Percentiles rank a stretch among this genome's conserved stretches.
Conservation (phyloP, 257 asterid species). For the Lithospermum erythrorhizon region DNA sequence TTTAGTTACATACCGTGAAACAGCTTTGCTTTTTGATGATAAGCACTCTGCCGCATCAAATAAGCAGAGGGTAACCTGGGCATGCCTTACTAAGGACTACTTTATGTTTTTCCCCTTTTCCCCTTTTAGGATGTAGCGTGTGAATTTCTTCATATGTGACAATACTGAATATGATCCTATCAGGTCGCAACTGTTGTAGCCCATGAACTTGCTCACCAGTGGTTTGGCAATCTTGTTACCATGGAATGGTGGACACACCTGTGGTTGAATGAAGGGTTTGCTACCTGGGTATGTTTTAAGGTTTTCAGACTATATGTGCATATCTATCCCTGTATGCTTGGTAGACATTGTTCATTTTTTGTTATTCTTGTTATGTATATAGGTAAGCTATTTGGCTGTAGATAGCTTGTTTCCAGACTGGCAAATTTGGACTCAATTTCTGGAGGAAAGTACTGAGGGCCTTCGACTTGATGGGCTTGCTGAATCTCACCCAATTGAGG, state of each 20-base stretch:
- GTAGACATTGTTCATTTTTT: neutral
- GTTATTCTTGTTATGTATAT: slow-evolving; percentile 4
- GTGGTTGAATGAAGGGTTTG: slow-evolving; percentile 44
- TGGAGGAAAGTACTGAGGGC: slow-evolving; percentile 19
- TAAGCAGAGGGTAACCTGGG: slow-evolving; percentile 21
- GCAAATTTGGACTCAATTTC: slow-evolving; percentile 38
- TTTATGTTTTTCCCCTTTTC: neutral
- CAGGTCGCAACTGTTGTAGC: slow-evolving; percentile 34
- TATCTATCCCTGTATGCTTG: neutral
- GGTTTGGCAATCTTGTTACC: slow-evolving; percentile 44
- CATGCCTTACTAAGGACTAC: neutral
- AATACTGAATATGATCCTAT: neutral
- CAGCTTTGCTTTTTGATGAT: slow-evolving; percentile 26
- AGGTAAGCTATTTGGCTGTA: slow-evolving; percentile 32
- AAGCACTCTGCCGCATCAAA: slow-evolving; percentile 29
- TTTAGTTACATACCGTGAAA: slow-evolving; percentile 24
- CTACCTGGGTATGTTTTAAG: slow-evolving; percentile 27
- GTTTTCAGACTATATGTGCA: neutral
- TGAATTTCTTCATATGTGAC: neutral
- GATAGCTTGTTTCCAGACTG: slow-evolving; percentile 32
- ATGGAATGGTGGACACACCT: slow-evolving; percentile 48
- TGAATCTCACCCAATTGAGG: slow-evolving; percentile 43
- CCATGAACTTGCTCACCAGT: slow-evolving; percentile 44
- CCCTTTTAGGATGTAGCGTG: neutral
- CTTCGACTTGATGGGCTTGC: slow-evolving; percentile 29